A percentile compares a stretch with the other conserved stretches of the same genome.
phyloP scores from a whole-genome alignment of 164 flowering plant species.

The Houttuynia cordata region DNA sequence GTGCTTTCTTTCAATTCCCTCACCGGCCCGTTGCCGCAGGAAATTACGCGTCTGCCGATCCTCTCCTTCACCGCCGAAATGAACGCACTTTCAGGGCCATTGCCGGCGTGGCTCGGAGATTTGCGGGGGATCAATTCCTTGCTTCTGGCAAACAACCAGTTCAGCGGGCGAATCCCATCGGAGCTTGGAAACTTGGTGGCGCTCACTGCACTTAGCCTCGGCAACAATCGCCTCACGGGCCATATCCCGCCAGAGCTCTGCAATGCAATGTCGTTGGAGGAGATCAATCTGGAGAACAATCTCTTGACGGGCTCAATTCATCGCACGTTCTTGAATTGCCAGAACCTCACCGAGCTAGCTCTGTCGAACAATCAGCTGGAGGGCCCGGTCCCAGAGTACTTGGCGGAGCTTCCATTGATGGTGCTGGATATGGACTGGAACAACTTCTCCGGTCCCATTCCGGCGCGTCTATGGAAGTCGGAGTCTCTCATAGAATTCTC shows the following conservation, averaged over 20 bases:
- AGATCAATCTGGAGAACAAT: conserved; percentile 53
- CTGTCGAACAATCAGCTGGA: conserved; percentile 38
- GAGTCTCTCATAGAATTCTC: conserved; percentile 46
- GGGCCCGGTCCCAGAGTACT: conserved; percentile 52
- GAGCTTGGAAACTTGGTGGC: conserved; percentile 59
- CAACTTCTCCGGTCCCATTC: conserved; percentile 52
- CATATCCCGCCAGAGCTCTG: conserved; percentile 53
- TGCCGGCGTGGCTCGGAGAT: conserved; percentile 65
- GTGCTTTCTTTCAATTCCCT: conserved; percentile 62
- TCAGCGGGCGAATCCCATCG: conserved; percentile 45
- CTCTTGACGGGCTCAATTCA: conserved; percentile 39
- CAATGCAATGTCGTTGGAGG: conserved; percentile 32
- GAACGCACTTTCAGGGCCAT: conserved; percentile 46
- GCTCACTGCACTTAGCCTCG: conserved; percentile 40
- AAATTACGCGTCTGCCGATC: conserved; percentile 37
- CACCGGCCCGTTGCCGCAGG: conserved; percentile 49
- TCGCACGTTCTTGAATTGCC: conserved; percentile 34
- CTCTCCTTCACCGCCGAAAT: conserved; percentile 49
- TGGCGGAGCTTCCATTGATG: conserved; percentile 53
- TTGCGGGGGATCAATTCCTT: conserved; percentile 43
- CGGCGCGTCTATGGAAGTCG: conserved; percentile 41
- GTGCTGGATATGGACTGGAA: conserved; percentile 57
- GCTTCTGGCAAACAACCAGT: conserved; percentile 40
- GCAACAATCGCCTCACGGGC: conserved; percentile 44
- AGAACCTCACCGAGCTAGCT: conserved; percentile 45